These are phyloP conservation scores for Trichophyton equinum DNA, from an alignment of 2,329 filamentous ascomycete genomes.

Conservation along the genomic window DNA sequence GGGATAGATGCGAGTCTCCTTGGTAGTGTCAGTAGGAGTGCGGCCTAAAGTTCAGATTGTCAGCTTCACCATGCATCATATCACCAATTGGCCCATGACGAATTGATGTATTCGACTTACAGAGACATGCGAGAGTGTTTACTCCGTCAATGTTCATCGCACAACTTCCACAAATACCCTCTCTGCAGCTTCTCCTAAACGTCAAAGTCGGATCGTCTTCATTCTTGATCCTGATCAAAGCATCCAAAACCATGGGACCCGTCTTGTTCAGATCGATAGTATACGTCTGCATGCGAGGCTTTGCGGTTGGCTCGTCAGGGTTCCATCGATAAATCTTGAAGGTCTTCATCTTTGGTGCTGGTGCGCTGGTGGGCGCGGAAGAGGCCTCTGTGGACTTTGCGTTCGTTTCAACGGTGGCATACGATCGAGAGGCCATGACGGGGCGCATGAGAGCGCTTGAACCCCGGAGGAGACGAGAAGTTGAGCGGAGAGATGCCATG, in stretches of 20 bases:
- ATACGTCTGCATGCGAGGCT: conserved; percentile 93
- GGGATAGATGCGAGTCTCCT: conserved; percentile 90
- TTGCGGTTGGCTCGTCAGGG: conserved; percentile 78
- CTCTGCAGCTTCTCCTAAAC: conserved; percentile 88
- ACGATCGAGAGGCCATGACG: conserved; percentile 29
- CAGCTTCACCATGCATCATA: background rate
- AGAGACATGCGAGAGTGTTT: conserved; percentile 94
- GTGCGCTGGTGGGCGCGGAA: conserved; percentile 49
- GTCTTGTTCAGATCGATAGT: conserved; percentile 97
- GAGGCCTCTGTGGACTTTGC: conserved; percentile 22
- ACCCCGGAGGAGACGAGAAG: conserved; percentile 34
- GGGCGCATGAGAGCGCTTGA: conserved; percentile 33
- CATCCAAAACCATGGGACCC: conserved; percentile 95
- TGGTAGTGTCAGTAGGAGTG: conserved; percentile 68
- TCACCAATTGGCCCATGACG: background rate
- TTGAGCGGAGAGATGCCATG: conserved; percentile 40
- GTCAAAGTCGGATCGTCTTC: conserved; percentile 93
- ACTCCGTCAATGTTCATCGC: conserved; percentile 99
- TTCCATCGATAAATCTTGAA: conserved; percentile 99
- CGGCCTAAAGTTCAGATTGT: conserved; percentile 51
- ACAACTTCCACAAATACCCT: conserved; percentile 97
- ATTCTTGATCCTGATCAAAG: conserved; percentile 97
- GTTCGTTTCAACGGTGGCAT: conserved; percentile 34
- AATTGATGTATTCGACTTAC: conserved; percentile 39
- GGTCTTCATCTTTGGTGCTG: conserved; percentile 63